phyloP scores from a whole-genome alignment of 2,329 filamentous ascomycete genomes.

The Trichophyton rubrum region DNA sequence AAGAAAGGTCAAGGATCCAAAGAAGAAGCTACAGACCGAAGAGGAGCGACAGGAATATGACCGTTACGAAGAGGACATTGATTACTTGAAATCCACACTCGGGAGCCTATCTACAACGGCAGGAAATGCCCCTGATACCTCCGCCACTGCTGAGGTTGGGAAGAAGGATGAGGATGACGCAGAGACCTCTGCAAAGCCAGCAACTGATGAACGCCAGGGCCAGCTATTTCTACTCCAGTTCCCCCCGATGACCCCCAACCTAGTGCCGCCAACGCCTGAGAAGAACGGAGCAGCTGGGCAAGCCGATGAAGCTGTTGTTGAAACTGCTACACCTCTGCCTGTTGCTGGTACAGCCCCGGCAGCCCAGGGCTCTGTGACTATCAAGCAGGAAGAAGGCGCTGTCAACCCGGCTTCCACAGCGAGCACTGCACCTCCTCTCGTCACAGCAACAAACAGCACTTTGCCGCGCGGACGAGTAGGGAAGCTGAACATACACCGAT shows the following conservation, averaged over 20 bases:
- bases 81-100: constrained; percentile 29
- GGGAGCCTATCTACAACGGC: constrained; percentile 9
- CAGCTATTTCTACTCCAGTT: constrained; percentile 53
- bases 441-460: constrained; percentile 30
- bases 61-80: constrained; percentile 28
- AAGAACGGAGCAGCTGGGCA: constrained; percentile 15
- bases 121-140: constrained; percentile 13
- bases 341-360: neutral
- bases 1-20: constrained; percentile 19
- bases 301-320: neutral
- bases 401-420: constrained; percentile 1
- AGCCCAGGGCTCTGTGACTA: neutral
- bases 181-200: constrained; percentile 17
- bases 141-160: neutral
- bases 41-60: constrained; percentile 34
- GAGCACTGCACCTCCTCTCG: constrained; percentile 19
- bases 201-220: constrained; percentile 36
- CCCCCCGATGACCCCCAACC: constrained; percentile 48
- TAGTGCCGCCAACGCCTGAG: constrained; percentile 29
- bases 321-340: neutral
- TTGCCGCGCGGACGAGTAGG: constrained; percentile 45
- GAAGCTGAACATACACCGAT: constrained; percentile 49
- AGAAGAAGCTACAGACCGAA: constrained; percentile 28
- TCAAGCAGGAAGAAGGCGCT: constrained; percentile 12
- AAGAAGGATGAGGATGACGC: constrained; percentile 12